Base-by-base conservation (phyloP, 2,329 filamentous ascomycete genomes). In the Knufia fluminis region DNA sequence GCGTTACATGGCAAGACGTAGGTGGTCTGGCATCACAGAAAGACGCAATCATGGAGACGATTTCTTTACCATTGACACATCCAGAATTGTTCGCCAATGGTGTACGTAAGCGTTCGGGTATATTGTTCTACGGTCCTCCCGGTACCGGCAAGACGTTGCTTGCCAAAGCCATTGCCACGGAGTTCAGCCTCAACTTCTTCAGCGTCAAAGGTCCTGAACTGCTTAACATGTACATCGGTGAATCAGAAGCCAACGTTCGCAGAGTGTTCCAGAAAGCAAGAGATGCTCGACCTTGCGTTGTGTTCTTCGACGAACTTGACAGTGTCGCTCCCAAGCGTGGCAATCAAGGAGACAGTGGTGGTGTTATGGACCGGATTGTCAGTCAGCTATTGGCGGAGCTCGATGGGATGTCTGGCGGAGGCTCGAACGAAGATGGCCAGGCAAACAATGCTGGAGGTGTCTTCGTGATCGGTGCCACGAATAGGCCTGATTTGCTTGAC, bases 341-440 rank as follows among this genome's bases (percentile, higher is more conserved):
- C 32, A 97, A 97, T 61, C 91, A 97, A 67, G 92, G 92, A 43
- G 92, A 97, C 62, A 95, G 88, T 55, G 91, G 92, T 50, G 92
- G 92, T 62, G 92, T 97, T 49, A 97, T 97, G 91, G 92, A 97
- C 65, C 82, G 92, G 49, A 97, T 97, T 57, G 91, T 98, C 46
- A 92, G 85, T 52, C 92, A 97, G 70, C 72, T 98, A 39, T 78
- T 98, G 9, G 92, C 92, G 0, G 92, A 98, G 68, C 74, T 98
- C 19, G 92, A 98, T 63, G 92, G 92, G 46, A 98, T 98, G 92
- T 96, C 90, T 46, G 85, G 91, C 57, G 51, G 54, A 14, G 43
- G 48, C 24, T 46, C 47, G n/a, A 43, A 44, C 35, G 56, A 58
- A 8, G 87, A 89, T 52, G 49, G 46, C 14, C 28, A 52, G 24